Evolutionary conservation across 2,329 filamentous ascomycete species (phyloP).

Genomic region (Xylaria sp.): DNA sequence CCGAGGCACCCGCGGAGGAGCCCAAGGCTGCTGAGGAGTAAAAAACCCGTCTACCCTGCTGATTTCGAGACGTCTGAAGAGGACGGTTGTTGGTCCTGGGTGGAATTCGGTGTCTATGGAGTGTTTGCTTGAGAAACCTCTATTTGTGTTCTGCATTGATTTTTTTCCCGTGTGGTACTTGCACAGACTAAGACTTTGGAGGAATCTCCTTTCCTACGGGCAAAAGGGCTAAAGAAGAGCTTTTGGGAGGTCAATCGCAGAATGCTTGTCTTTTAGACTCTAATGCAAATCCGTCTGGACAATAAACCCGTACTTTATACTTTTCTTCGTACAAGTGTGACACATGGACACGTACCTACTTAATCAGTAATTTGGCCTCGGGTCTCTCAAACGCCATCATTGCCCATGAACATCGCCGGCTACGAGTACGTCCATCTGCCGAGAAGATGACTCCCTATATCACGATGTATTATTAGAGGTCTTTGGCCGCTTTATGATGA

Average conservation of each 20-base stretch:
- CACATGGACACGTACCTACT: background rate
- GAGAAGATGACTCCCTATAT: background rate
- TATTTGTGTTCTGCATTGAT: constrained; percentile 48
- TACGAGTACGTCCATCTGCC: background rate
- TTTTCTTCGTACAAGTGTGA: constrained; percentile 6
- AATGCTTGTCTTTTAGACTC: constrained; percentile 58
- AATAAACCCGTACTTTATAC: constrained; percentile 51
- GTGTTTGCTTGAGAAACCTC: constrained; percentile 60
- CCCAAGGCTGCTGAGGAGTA: constrained; percentile 69
- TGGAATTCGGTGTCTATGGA: constrained; percentile 64
- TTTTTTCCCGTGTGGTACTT: constrained; percentile 53
- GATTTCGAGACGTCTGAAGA: constrained; percentile 46
- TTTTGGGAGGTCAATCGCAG: constrained; percentile 50
- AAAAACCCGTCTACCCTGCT: constrained; percentile 41
- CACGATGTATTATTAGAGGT: background rate
- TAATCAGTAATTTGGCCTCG: background rate
- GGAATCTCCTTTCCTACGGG: constrained; percentile 37
- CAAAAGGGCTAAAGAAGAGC: constrained; percentile 46
- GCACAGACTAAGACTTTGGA: constrained; percentile 44
- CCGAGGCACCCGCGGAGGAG: constrained; percentile 64
- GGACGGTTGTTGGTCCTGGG: constrained; percentile 49
- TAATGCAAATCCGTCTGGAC: constrained; percentile 60
- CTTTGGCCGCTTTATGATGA: background rate
- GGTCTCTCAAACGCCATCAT: background rate
- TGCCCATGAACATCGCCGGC: background rate